phyloP scores from a whole-genome alignment of 140 eudicot genomes.

The Bidens hawaiensis region DNA sequence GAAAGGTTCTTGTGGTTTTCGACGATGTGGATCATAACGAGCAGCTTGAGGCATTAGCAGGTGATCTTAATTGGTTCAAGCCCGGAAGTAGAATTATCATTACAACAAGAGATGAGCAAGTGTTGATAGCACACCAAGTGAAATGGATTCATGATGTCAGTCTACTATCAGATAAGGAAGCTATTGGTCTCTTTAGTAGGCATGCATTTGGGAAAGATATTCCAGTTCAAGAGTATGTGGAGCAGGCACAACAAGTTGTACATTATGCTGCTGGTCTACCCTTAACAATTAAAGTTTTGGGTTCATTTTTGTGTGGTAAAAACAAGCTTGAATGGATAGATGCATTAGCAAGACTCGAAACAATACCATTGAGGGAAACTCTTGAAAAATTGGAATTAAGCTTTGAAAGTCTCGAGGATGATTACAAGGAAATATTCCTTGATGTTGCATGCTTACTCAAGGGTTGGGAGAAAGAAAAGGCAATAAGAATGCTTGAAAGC shows the following conservation, averaged over 20 bases:
- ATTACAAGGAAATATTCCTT: conserved; percentile 24
- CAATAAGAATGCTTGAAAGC: conserved; percentile 7
- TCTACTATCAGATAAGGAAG: conserved; percentile 7
- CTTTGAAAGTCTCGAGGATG: not conserved
- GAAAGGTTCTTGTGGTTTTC: conserved; percentile 11
- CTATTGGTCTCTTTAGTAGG: conserved; percentile 8
- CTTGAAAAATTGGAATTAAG: conserved; percentile 9
- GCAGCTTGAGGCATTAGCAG: conserved; percentile 21
- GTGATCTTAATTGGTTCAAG: conserved; percentile 15
- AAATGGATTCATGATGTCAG: not conserved
- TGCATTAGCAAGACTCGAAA: not conserved
- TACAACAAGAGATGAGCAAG: conserved; percentile 22
- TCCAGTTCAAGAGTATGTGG: not conserved
- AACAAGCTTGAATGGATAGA: not conserved
- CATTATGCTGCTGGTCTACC: conserved; percentile 37
- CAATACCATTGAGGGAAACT: conserved; percentile 1
- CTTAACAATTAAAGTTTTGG: conserved; percentile 27
- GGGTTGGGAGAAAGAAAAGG: not conserved
- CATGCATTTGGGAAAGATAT: conserved; percentile 8
- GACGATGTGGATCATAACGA: conserved; percentile 15
- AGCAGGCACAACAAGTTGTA: not conserved
- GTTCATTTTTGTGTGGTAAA: conserved; percentile 15
- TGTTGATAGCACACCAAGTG: conserved; percentile 1
- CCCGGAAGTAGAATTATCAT: conserved; percentile 31
- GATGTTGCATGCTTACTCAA: conserved; percentile 31